Base-by-base conservation (phyloP, 768 basidiomycete genomes). In the Leccinum broughii region DNA sequence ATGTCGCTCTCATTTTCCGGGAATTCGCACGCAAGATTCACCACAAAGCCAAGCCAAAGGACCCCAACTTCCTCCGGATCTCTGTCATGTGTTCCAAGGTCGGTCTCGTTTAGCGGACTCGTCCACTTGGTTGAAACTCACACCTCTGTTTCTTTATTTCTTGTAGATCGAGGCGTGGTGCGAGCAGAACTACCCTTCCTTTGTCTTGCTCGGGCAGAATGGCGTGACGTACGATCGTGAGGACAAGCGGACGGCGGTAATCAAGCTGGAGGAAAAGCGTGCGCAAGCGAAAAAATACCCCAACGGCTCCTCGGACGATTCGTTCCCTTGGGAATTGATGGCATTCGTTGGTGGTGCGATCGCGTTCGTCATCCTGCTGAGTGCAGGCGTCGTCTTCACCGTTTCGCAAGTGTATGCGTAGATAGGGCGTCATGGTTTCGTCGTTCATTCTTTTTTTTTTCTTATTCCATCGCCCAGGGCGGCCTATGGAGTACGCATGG, bases 161-260 rank as follows among this genome's bases (percentile, higher is more conserved):
- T 26, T 62, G 62, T 54, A 88, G 93, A 92, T 98, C 72, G 95
- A 98, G 67, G 85, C 88, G 75, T 98, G 96, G 96, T 86, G 79
- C 59, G 96, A 98, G 75, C 90, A 88, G 66, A 82, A 95, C 74
- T 99, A 92, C 77, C 96, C 96, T 3, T 92, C 94, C 3, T 97
- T 96, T 79, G 84, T 99, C 49, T 20, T 64, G 1, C 59, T 70
- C 26, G 65, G 64, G 10, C 52, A 64, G 28, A 53, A 62, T 4
- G 67, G 71, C 1, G 64, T 75, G 34, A 64, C 73, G 3, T 78
- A 84, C 63, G 76, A 88, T 70, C 68, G 78, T 3, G 50, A 67
- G 26, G 89, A 92, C 70, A 78, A 84, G 14, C 85, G 90, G 17
- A 78, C 85, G 2, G 72, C 72, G 4, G 78, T 90, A 30, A 74